Base-by-base conservation (phyloP, 768 basidiomycete species). In the Lactarius deliciosus region DNA sequence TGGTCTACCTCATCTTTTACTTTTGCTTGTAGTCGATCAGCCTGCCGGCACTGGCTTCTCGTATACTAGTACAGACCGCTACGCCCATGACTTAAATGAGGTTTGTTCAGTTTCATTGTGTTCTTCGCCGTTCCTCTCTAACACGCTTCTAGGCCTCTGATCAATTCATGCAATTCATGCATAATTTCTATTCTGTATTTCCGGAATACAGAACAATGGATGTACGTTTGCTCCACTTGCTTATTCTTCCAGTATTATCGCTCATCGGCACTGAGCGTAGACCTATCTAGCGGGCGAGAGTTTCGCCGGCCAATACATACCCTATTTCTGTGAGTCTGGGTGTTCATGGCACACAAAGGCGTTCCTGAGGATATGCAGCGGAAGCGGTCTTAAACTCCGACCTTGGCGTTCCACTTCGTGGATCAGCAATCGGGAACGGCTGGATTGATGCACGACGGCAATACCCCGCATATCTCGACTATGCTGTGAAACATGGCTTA, bases 221-320 rank as follows among this genome's bases (percentile, higher is more conserved):
- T 77, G 94, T 96, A 73, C 71, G 94, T 82, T 32, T 50, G 20
- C 47, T 40, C 40, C 50, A 28, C 38, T 57, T 43, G 58, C 34
- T 28, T 30, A 47, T 60, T 47, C 5, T 59, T 9, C 30, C 40
- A n/a, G 43, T 15, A 63, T 53, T 15, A 20, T 25, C 16, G 38
- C 57, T 62, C 25, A 40, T 11, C 30, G 5, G 50, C 57, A 25
- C 25, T 16, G n/a, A 28, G 9, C 50, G 25, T 74, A 98, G 96
- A 97, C 96, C 7, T 99, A 96, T 76, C 78, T 99, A 5, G 92
- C 91, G 0, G 97, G 97, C 66, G 97, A 99, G 81, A 95, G 93
- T 68, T 99, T 87, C 76, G 97, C 96, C 32, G 97, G 97, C 28
- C 96, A 98, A 79, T 98, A 91, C 80, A 96, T 99, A 72, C 97